Conservation (phyloP, 2,329 filamentous ascomycete genomes). For the Apiospora pterosperma region DNA sequence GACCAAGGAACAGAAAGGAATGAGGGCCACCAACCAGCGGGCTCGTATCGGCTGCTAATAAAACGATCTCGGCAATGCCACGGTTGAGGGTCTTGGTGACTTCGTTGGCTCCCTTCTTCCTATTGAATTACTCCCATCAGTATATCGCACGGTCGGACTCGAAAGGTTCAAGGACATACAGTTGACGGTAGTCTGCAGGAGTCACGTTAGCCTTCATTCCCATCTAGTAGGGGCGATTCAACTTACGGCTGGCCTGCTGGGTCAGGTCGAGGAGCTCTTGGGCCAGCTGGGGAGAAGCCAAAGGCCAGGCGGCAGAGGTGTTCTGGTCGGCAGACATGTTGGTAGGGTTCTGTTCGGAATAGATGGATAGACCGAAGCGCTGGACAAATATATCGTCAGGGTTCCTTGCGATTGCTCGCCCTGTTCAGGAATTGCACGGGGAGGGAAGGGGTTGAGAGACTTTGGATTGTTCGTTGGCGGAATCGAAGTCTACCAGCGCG, state of each 20-base stretch:
- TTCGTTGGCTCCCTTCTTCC: slow-evolving; percentile 66
- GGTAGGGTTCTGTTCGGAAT: slow-evolving; percentile 6
- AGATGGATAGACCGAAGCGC: background rate
- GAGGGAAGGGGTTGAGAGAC: background rate
- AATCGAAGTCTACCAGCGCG: background rate
- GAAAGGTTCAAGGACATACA: slow-evolving; percentile 35
- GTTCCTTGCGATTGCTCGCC: slow-evolving; percentile 62
- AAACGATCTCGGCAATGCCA: slow-evolving; percentile 81
- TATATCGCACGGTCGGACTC: background rate
- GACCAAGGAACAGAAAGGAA: too few species aligned
- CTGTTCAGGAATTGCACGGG: slow-evolving; percentile 29
- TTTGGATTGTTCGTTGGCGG: background rate
- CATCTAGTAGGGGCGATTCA: background rate
- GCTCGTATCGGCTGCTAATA: slow-evolving; percentile 84
- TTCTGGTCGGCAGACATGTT: slow-evolving; percentile 27
- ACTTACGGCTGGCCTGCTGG: slow-evolving; percentile 58
- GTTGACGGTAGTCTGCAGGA: slow-evolving; percentile 57
- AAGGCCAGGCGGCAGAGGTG: slow-evolving; percentile 51
- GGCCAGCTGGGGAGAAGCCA: slow-evolving; percentile 70
- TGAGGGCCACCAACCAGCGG: slow-evolving; percentile 59
- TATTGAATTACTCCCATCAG: background rate
- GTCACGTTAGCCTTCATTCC: background rate
- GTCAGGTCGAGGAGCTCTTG: slow-evolving; percentile 82
- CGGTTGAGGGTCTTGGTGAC: slow-evolving; percentile 86
- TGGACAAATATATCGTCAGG: slow-evolving; percentile 34